Base-by-base conservation (phyloP, 2,329 filamentous ascomycete species). In the Penicillium sp. region DNA sequence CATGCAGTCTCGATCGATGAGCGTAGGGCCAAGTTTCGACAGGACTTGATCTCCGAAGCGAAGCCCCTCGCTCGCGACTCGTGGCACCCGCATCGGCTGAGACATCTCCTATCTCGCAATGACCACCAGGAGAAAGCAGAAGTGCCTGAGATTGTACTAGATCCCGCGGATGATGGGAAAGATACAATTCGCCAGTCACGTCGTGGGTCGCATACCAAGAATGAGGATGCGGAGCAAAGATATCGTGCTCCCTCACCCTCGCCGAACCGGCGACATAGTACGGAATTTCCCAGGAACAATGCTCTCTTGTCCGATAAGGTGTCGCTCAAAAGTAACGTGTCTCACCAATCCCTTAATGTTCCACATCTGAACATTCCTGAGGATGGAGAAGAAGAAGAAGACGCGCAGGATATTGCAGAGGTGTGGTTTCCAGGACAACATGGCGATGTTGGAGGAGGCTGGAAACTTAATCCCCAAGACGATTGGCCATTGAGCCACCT, bases 371-470 rank as follows among this genome's bases (percentile, higher is more conserved):
- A 49, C 4, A 43, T 49, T 13, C 34, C 42, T 1, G 36, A 21
- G 15, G 18, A 34, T 12, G 47, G 42, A 7, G 41, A 48, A 27
- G 26, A 18, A 9, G 46, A 57, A 2, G 36, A 46, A 4, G 32
- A 47, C 5, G 27, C 46, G 17, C 58, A 90, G 64, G 87, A 92
- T 58, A 85, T 92, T 30, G 81, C 88, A 54, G 89, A 93, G 62
- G 82, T 92, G 2, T 75, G 70, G 62, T 93, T 93, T 60, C 77
- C 88, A 0, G 89, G 89, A 1, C 84, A 85, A 5, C 89, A 93
- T 54, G 87, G 82, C 2, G 89, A 91, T 55, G 82, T 91, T 17
- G 89, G 89, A 0, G 89, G 89, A 7, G 89, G 89, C 0, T 91
- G 88, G 88, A 79, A 81, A 32, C 69, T 81, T 0, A 68, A 55